Evolutionary conservation across 768 basidiomycete genomes (phyloP).

Genomic region (Termitomyces sp.): DNA sequence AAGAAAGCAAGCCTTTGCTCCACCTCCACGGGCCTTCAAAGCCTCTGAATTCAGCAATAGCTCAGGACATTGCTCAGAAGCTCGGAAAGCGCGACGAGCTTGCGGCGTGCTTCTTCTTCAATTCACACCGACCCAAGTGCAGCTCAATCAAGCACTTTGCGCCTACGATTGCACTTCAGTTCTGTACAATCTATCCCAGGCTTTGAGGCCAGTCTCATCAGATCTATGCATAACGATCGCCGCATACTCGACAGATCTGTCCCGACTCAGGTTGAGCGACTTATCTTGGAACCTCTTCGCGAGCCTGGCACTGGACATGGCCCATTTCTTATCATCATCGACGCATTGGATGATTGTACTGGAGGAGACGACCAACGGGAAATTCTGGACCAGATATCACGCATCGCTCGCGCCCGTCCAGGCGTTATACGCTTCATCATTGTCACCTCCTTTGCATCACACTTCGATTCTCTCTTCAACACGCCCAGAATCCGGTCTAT

Average conservation of each 20-base stretch:
- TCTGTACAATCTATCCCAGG: neutral
- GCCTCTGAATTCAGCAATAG: neutral
- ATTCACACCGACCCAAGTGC: neutral
- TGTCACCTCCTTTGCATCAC: no score
- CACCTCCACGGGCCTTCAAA: neutral
- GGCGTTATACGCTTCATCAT: no score
- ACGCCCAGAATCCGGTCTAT: no score
- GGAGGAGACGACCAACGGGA: no score
- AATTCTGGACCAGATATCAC: no score
- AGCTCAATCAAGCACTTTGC: neutral
- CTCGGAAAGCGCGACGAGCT: neutral
- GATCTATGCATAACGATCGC: neutral
- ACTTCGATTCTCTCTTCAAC: no score
- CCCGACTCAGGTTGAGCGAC: neutral
- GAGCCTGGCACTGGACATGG: neutral
- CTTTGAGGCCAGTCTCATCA: neutral
- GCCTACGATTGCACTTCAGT: neutral
- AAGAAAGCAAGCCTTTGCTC: neutral
- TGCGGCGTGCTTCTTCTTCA: slow-evolving; percentile 1
- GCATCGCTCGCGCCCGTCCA: no score
- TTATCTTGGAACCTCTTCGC: neutral
- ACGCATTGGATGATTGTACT: neutral
- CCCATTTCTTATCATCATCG: neutral
- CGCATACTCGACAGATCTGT: neutral
- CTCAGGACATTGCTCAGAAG: neutral